Percentiles rank a stretch among this genome's conserved stretches.
Conservation (phyloP, 305 asterid genomes). For the Ilex paraguariensis region DNA sequence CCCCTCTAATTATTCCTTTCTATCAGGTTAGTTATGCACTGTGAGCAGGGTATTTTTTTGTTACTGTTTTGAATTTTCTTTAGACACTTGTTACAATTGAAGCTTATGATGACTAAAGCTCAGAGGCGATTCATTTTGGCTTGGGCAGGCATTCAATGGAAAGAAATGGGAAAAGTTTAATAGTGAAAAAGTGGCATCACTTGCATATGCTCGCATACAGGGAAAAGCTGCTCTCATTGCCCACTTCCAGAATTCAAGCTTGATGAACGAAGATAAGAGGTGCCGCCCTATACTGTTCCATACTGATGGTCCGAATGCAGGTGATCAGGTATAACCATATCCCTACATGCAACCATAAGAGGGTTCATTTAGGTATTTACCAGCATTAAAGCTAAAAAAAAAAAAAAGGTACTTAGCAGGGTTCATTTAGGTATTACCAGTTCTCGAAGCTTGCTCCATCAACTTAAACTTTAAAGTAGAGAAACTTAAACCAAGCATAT, state of each 20-base stretch:
- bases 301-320: slow-evolving; percentile 99
- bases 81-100: not conserved
- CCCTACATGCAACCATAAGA: slow-evolving; percentile 2
- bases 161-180: slow-evolving; percentile 99
- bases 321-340: slow-evolving; percentile 73
- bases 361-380: not conserved
- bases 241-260: slow-evolving; percentile 98
- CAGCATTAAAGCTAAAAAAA: not conserved
- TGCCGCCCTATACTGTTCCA: slow-evolving; percentile 97
- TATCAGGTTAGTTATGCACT: slow-evolving; percentile 50
- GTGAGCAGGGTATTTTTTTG: not conserved
- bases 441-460: no score
- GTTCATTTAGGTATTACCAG: not conserved
- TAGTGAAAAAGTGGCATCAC: slow-evolving; percentile 96
- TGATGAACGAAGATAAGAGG: slow-evolving; percentile 99
- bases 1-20: slow-evolving; percentile 78
- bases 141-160: slow-evolving; percentile 78
- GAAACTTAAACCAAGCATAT: no score
- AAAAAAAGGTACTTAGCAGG: not conserved
- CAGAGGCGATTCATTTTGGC: not conserved
- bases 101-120: not conserved
- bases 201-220: slow-evolving; percentile 99
- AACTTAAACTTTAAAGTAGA: no score
- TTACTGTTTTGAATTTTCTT: not conserved
- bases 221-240: slow-evolving; percentile 97